Base-by-base conservation (phyloP, 305 asterid genomes). In the Fraxinus xanthoxyloides region DNA sequence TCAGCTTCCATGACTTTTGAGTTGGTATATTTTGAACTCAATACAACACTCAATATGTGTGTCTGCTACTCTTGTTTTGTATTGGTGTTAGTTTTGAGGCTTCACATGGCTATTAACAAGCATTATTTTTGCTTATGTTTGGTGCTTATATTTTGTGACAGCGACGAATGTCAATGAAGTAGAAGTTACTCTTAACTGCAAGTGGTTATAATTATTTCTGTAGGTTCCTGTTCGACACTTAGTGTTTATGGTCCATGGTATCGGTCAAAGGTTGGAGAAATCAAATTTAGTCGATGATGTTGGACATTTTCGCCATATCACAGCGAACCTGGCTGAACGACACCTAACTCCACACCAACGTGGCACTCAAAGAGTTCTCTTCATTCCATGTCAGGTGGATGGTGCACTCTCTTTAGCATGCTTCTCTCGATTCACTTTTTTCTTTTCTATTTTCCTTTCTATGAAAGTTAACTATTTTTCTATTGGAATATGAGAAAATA, bases 241-340 rank as follows among this genome's bases (percentile, higher is more conserved):
- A 72, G 97, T 97, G 72, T 97, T 97, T 91, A 95, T 97, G 98
- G 97, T 97, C 84, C 99, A 97, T 77, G 99, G 98, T 80, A 94
- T 97, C 82, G 99, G 99, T 79, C 99, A 97, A 88, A 92, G 99
- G 84, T 86, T 97, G 91, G 98, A 94, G 88, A 97, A 94, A 81
- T 94, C 99, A 38, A 97, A 94, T 88, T 90, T 97, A 86, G 99
- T 96, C 76, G 99, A 96, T 87, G 99, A 96, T 87, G 99, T 96
- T 86, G 93, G 91, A 81, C 85, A 83, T 85, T 94, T 93, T 85
- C 98, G 98, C 86, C 95, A 88, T 28, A 78, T 93, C 59, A 92
- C 98, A 21, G 88, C 93, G 85, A 87, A 88, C 83, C 92, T 96
- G 76, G 95, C 97, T 15, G 98, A 93, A 83, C 83, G 90, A 77